These are phyloP conservation scores for Mucor indicus DNA, from an alignment of 371 early-diverging fungal species.

Conservation along the genomic window DNA sequence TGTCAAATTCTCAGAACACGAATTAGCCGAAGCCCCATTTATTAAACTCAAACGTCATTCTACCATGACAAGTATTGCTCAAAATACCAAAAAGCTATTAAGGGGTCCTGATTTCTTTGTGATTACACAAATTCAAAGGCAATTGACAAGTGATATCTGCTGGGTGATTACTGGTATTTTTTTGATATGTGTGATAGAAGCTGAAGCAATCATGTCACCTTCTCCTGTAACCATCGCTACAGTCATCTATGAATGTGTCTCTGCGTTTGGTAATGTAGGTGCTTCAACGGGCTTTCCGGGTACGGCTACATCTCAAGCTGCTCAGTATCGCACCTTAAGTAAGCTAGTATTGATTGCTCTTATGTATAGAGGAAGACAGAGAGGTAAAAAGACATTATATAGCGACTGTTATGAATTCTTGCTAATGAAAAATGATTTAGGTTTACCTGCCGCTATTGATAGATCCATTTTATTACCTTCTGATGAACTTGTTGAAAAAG, in stretches of 20 bases:
- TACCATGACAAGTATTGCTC: conserved; percentile 40
- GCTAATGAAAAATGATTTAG: conserved; percentile 6
- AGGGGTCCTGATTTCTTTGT: conserved; percentile 42
- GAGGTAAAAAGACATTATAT: conserved; percentile 21
- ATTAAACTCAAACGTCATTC: conserved; percentile 35
- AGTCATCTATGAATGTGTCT: conserved; percentile 43
- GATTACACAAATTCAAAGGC: conserved; percentile 41
- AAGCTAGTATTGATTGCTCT: conserved; percentile 37
- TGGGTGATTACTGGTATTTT: conserved; percentile 43
- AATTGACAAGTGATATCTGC: conserved; percentile 41
- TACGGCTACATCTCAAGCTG: conserved; percentile 36
- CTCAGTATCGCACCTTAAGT: conserved; percentile 28
- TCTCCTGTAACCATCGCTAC: conserved; percentile 34
- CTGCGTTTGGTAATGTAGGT: conserved; percentile 43
- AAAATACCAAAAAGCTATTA: conserved; percentile 26
- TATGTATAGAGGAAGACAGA: conserved; percentile 44
- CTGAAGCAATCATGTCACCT: conserved; percentile 32
- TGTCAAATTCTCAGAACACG: conserved; percentile 24
- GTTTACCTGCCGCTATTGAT: conserved; percentile 45
- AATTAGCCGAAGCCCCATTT: conserved; percentile 27
- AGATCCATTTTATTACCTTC: conserved; percentile 45
- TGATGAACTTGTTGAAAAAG: conserved; percentile 26
- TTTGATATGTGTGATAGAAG: conserved; percentile 28
- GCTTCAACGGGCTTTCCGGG: conserved; percentile 37
- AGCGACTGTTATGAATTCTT: background rate